Evolutionary conservation across 805 yeast genomes (phyloP).

Genomic region (Yamadazyma akitaensis): DNA sequence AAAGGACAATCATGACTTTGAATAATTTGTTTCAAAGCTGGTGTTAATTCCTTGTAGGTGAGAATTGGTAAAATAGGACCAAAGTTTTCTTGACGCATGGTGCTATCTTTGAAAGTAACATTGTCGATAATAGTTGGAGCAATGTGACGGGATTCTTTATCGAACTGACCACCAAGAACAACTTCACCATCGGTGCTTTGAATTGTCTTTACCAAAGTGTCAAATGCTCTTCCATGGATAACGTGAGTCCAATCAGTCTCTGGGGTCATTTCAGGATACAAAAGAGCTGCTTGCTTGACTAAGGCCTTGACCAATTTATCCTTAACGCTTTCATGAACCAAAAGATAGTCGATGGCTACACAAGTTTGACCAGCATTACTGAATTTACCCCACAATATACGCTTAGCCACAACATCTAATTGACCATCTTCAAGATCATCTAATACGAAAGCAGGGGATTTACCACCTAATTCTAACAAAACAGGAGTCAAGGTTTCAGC

Average conservation of each 20-base stretch:
- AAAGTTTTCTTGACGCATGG: conserved; percentile 76
- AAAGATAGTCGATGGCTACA: conserved; percentile 79
- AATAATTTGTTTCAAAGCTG: conserved; percentile 43
- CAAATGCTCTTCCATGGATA: conserved; percentile 52
- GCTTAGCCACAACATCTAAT: conserved; percentile 45
- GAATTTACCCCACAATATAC: conserved; percentile 77
- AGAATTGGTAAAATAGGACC: conserved; percentile 84
- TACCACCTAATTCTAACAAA: conserved; percentile 86
- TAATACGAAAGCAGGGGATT: conserved; percentile 78
- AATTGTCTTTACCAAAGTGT: conserved; percentile 44
- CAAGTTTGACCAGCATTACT: conserved; percentile 88
- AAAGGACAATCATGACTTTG: conserved; percentile 69
- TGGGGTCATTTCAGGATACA: conserved; percentile 40
- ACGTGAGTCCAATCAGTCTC: conserved; percentile 51
- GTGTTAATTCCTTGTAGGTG: conserved; percentile 44
- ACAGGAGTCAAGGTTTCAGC: conserved; percentile 82
- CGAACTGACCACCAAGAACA: conserved; percentile 46
- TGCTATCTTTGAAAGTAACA: conserved; percentile 61
- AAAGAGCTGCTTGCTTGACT: conserved; percentile 36
- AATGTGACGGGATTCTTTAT: conserved; percentile 44
- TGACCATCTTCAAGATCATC: conserved; percentile 43
- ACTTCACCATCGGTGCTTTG: conserved; percentile 49
- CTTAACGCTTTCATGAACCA: conserved; percentile 61
- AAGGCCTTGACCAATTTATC: conserved; percentile 46
- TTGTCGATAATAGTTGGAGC: conserved; percentile 72